Percentiles rank a stretch among this genome's conserved stretches.
Evolutionary conservation across 2,329 filamentous ascomycete species (phyloP).

Genomic region (Fusarium poae): DNA sequence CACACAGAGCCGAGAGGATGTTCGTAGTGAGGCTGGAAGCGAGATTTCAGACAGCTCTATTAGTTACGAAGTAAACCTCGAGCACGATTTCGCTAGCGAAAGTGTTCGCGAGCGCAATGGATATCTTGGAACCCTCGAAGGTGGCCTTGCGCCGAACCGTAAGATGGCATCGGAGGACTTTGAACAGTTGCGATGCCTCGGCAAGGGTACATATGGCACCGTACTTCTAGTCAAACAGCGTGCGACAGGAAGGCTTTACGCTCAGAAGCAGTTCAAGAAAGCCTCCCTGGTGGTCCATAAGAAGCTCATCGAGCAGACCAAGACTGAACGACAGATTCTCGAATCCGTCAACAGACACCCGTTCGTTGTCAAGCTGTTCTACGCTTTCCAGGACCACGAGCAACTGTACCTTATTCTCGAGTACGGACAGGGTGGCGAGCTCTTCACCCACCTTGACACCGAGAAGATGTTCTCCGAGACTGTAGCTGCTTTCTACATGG

Average conservation of each 20-base stretch:
- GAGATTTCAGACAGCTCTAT: constrained; percentile 76
- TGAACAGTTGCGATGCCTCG: constrained; percentile 88
- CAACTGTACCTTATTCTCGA: constrained; percentile 98
- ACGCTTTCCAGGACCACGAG: constrained; percentile 97
- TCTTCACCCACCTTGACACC: constrained; percentile 93
- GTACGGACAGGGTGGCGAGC: constrained; percentile 95
- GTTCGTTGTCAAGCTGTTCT: constrained; percentile 97
- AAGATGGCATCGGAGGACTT: constrained; percentile 97
- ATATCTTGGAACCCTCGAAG: constrained; percentile 64
- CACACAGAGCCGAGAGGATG: constrained; percentile 68
- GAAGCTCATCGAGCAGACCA: constrained; percentile 95
- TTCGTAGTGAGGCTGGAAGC: constrained; percentile 65
- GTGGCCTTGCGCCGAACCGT: constrained; percentile 68
- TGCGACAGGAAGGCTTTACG: constrained; percentile 87
- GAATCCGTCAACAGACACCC: constrained; percentile 97
- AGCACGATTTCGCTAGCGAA: constrained; percentile 85
- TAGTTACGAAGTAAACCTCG: constrained; percentile 86
- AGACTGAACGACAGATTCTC: constrained; percentile 93
- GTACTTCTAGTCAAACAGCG: constrained; percentile 93
- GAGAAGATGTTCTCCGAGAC: constrained; percentile 96
- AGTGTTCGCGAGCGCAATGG: constrained; percentile 62
- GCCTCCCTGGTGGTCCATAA: constrained; percentile 95
- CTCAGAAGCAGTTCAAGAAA: constrained; percentile 99
- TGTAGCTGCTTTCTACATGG: constrained; percentile 96
- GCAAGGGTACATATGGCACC: constrained; percentile 96